Percentiles rank a stretch among this genome's conserved stretches.
Evolutionary conservation across 1,139 yeast species (phyloP).

Genomic region (Taphrina pruni): DNA sequence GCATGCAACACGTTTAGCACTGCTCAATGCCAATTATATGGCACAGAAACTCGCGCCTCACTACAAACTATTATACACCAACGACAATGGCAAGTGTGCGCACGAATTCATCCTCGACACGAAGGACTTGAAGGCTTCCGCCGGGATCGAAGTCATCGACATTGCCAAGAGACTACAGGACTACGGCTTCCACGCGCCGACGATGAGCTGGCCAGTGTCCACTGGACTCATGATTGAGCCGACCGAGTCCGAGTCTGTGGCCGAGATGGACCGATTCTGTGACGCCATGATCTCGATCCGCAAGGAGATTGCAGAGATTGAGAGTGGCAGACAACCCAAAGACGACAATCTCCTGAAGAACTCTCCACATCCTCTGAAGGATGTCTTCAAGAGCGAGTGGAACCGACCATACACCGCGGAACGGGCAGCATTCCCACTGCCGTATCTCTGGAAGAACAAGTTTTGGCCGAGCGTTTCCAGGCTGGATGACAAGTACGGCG

Average conservation of each 20-base stretch:
- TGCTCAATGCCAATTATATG: conserved; percentile 96
- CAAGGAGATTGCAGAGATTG: conserved; percentile 77
- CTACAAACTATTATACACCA: conserved; percentile 77
- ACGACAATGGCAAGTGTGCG: conserved; percentile 79
- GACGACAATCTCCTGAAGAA: conserved; percentile 78
- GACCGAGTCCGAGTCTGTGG: conserved; percentile 89
- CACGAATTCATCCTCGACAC: conserved; percentile 94
- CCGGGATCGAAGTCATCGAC: conserved; percentile 92
- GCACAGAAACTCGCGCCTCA: conserved; percentile 72
- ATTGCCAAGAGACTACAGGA: conserved; percentile 96
- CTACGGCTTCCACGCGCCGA: conserved; percentile 98
- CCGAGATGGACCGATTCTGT: conserved; percentile 86
- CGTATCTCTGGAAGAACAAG: conserved; percentile 71
- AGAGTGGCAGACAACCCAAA: conserved; percentile 63
- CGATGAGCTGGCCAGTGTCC: conserved; percentile 98
- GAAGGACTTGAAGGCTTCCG: conserved; percentile 73
- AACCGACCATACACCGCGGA: conserved; percentile 88
- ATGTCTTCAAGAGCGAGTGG: conserved; percentile 76
- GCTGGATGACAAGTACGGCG: conserved; percentile 93
- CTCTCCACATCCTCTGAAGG: conserved; percentile 90
- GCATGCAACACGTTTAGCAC: conserved; percentile 83
- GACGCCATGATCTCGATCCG: conserved; percentile 85
- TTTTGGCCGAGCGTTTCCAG: conserved; percentile 96
- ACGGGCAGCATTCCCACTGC: conserved; percentile 89
- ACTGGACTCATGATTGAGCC: conserved; percentile 98